A percentile compares a stretch with the other conserved stretches of the same genome.
phyloP scores from a whole-genome alignment of 1,139 yeast species.

The Sugiyamaella grinbergsii region DNA sequence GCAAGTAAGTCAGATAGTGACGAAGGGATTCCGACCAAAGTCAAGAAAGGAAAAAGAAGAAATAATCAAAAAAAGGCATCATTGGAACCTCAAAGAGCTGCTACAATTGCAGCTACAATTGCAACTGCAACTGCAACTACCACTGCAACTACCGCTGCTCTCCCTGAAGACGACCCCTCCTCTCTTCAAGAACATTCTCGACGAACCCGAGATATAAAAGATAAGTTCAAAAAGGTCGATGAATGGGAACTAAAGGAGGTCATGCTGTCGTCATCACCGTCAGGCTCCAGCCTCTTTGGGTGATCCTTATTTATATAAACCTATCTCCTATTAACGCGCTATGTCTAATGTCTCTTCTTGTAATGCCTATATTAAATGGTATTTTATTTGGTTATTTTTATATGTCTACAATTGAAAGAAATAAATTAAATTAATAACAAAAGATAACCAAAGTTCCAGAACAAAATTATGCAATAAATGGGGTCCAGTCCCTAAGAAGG shows the following conservation, averaged over 20 bases:
- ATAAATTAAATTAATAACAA: constrained; percentile 1
- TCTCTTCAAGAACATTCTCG: too few relatives aligned
- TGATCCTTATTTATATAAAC: too few relatives aligned
- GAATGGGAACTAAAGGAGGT: constrained; percentile 27
- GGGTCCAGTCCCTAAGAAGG: background rate
- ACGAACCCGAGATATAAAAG: constrained; percentile 12
- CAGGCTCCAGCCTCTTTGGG: background rate
- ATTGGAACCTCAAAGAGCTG: too few relatives aligned
- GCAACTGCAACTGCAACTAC: background rate
- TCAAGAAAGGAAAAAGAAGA: background rate
- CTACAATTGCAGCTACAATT: too few relatives aligned
- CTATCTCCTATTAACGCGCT: background rate
- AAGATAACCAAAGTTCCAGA: constrained; percentile 5
- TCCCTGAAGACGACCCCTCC: background rate
- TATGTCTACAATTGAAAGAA: constrained; percentile 1
- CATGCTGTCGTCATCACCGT: constrained; percentile 14
- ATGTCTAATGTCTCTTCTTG: background rate
- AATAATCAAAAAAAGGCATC: too few relatives aligned
- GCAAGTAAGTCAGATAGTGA: background rate
- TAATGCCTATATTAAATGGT: background rate
- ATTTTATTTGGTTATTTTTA: background rate
- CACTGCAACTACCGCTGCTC: background rate
- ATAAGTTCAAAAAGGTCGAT: constrained; percentile 26
- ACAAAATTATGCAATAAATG: constrained; percentile 9
- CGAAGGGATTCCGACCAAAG: background rate